phyloP scores from a whole-genome alignment of 2,329 filamentous ascomycete species.

The Fusarium poae region DNA sequence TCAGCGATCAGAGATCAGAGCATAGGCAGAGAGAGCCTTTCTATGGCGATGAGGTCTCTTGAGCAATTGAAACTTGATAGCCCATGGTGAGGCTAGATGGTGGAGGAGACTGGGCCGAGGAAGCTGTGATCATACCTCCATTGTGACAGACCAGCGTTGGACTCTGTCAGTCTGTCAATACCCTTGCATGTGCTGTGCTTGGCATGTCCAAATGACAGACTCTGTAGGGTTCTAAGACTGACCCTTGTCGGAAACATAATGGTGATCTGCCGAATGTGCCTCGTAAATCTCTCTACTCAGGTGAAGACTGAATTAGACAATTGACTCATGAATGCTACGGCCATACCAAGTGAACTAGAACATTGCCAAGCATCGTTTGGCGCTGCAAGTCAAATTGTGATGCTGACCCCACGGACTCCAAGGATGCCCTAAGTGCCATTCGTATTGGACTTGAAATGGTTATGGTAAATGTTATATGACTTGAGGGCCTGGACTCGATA shows the following conservation, averaged over 20 bases:
- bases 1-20: neutral
- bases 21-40: neutral
- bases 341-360: slow-evolving; percentile 16
- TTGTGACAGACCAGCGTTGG: slow-evolving; percentile 7
- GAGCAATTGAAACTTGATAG: neutral
- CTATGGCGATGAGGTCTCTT: neutral
- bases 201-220: slow-evolving; percentile 16
- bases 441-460: slow-evolving; percentile 9
- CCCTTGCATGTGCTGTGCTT: slow-evolving; percentile 17
- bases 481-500: slow-evolving; percentile 24
- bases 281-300: slow-evolving; percentile 42
- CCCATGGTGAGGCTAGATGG: neutral
- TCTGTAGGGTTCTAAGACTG: slow-evolving; percentile 6
- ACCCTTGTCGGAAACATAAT: slow-evolving; percentile 25
- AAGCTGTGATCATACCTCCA: slow-evolving; percentile 14
- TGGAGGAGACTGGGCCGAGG: slow-evolving; percentile 11
- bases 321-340: slow-evolving; percentile 30
- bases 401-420: slow-evolving; percentile 12
- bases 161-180: neutral
- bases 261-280: slow-evolving; percentile 23
- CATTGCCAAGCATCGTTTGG: slow-evolving; percentile 33
- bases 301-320: slow-evolving; percentile 33
- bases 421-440: neutral
- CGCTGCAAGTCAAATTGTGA: slow-evolving; percentile 30
- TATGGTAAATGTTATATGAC: neutral